phyloP scores from a whole-genome alignment of 2,329 filamentous ascomycete species.

The Bipolaris cookei region DNA sequence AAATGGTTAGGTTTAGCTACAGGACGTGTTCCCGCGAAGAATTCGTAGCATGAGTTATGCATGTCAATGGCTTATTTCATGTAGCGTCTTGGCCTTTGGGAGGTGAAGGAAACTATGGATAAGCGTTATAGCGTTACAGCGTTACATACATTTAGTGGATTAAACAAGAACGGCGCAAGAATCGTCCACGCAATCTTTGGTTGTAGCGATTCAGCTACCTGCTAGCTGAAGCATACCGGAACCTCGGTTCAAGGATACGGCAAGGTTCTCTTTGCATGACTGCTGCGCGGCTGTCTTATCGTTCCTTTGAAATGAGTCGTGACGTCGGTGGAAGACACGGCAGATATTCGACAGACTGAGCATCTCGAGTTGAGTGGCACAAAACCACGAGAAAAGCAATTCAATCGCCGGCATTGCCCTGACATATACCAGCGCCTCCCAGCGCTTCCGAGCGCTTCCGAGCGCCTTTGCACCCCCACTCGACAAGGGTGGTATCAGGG shows the following conservation, averaged over 20 bases:
- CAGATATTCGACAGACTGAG: slow-evolving; percentile 5
- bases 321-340: slow-evolving; percentile 10
- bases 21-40: not conserved
- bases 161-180: too few relatives aligned
- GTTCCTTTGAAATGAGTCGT: not conserved
- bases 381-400: not conserved
- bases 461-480: not conserved
- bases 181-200: not conserved
- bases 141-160: not conserved
- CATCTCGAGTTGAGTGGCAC: slow-evolving; percentile 6
- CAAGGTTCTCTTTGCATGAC: not conserved
- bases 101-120: slow-evolving; percentile 1
- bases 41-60: not conserved
- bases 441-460: too few relatives aligned
- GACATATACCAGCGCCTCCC: not conserved
- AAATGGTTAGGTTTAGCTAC: slow-evolving; percentile 7
- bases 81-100: slow-evolving; percentile 3
- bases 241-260: not conserved
- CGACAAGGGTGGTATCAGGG: not conserved
- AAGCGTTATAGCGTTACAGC: slow-evolving; percentile 1
- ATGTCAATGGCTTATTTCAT: slow-evolving; percentile 4
- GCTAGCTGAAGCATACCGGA: not conserved
- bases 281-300: not conserved
- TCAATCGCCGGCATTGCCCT: not conserved
- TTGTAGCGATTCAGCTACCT: not conserved